These are phyloP conservation scores for Lasiosphaeriaceae sp. DNA, from an alignment of 495 filamentous ascomycete species.

Conservation along the genomic window DNA sequence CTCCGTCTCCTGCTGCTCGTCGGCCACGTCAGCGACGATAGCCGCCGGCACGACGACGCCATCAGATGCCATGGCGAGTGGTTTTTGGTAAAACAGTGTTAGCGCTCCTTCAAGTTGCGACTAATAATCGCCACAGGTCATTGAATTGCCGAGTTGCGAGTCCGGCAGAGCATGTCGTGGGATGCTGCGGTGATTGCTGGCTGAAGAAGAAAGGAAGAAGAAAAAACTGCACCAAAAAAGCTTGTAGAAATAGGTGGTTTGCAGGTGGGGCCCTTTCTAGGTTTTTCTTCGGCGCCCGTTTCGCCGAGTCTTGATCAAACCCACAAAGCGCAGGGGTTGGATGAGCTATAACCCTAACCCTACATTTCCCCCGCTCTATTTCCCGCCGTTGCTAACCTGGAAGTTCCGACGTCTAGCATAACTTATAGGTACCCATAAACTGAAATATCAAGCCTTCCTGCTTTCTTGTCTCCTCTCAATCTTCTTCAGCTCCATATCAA, in stretches of 20 bases:
- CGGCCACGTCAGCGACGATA: constrained; percentile 4
- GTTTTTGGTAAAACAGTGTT: constrained; percentile 4
- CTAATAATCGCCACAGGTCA: constrained; percentile 20
- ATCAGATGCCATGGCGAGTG: constrained; percentile 20
- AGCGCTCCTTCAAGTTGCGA: constrained; percentile 19
- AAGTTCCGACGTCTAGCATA: too few relatives aligned
- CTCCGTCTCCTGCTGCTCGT: constrained; percentile 13
- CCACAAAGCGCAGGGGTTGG: too few relatives aligned
- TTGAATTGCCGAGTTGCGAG: constrained; percentile 18
- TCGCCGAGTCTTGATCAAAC: not conserved
- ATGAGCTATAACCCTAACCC: not conserved
- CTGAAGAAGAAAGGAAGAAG: constrained; percentile 8
- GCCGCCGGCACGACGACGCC: constrained; percentile 8
- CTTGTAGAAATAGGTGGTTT: constrained; percentile 13
- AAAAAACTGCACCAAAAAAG: constrained; percentile 6
- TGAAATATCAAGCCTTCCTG: not conserved
- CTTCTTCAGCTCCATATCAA: constrained; percentile 42
- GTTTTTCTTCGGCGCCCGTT: not conserved
- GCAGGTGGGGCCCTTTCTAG: constrained; percentile 4
- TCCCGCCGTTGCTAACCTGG: too few relatives aligned
- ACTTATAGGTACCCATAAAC: not conserved
- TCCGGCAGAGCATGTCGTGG: constrained; percentile 19
- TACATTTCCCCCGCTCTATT: too few relatives aligned
- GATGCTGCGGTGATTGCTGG: constrained; percentile 10
- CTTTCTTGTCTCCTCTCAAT: constrained; percentile 24